Evolutionary conservation across 495 filamentous ascomycete species (phyloP).

Genomic region (Xylaria venustula): DNA sequence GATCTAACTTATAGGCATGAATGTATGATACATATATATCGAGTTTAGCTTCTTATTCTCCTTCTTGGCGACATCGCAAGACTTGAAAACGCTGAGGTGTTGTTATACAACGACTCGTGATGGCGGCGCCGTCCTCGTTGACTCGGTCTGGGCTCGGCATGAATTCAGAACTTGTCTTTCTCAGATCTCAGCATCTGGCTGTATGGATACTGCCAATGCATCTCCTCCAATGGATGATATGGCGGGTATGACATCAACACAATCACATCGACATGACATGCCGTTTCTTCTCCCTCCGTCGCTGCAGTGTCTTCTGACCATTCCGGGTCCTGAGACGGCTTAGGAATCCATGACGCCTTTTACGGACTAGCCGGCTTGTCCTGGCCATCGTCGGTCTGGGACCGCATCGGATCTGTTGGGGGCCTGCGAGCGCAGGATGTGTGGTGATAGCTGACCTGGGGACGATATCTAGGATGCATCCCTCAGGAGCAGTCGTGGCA

Average conservation of each 20-base stretch:
- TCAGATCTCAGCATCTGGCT: background rate
- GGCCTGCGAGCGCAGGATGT: conserved; percentile 38
- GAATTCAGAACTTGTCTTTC: too few relatives aligned
- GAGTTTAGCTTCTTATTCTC: background rate
- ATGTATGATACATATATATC: conserved; percentile 2
- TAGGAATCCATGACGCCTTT: conserved; percentile 48
- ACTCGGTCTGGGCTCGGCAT: too few relatives aligned
- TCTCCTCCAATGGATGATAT: background rate
- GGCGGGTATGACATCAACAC: background rate
- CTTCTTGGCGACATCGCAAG: background rate
- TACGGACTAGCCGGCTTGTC: conserved; percentile 45
- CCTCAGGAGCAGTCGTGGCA: conserved; percentile 2
- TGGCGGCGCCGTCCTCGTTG: background rate
- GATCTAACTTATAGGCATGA: background rate
- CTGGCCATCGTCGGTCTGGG: conserved; percentile 44
- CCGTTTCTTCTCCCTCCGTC: conserved; percentile 41
- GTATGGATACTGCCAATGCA: background rate
- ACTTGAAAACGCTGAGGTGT: background rate
- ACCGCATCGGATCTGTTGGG: conserved; percentile 43
- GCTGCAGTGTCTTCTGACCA: conserved; percentile 38
- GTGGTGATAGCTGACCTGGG: conserved; percentile 34
- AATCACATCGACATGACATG: conserved; percentile 30
- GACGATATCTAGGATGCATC: conserved; percentile 35
- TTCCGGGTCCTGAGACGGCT: conserved; percentile 36
- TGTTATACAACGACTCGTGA: background rate